Percentiles rank a stretch among this genome's conserved stretches.
These are phyloP conservation scores for Pistacia integerrima DNA, from an alignment of 345 rosid species.

Conservation along the genomic window DNA sequence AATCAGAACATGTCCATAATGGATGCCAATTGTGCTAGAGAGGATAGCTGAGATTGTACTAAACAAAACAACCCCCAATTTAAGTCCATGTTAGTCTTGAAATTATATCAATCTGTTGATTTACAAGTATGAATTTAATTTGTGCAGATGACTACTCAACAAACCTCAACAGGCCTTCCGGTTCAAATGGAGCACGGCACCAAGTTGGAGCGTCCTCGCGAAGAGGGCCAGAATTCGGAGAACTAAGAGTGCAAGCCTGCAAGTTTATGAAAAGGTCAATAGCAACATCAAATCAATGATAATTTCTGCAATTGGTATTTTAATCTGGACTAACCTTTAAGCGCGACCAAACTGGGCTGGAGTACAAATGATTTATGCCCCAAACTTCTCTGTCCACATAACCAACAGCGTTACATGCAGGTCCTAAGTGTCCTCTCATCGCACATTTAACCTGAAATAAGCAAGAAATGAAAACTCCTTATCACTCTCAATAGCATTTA, in stretches of 20 bases:
- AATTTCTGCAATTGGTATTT: background rate
- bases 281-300: background rate
- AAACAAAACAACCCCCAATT: background rate
- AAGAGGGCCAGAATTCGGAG: conserved; percentile 44
- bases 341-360: conserved; percentile 56
- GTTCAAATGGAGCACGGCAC: conserved; percentile 70
- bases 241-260: conserved; percentile 64
- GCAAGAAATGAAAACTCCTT: background rate
- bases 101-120: background rate
- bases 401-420: conserved; percentile 77
- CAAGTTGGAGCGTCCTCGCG: conserved; percentile 53
- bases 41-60: conserved; percentile 64
- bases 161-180: conserved; percentile 72
- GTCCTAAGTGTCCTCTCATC: conserved; percentile 73
- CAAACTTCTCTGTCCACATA: conserved; percentile 57
- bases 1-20: conserved; percentile 64
- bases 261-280: conserved; percentile 3
- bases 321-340: conserved; percentile 39
- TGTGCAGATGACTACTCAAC: background rate
- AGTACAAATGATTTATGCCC: conserved; percentile 68
- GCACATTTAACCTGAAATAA: conserved; percentile 60
- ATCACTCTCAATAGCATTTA: background rate
- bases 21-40: conserved; percentile 65
- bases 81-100: background rate
- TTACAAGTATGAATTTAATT: background rate